These are phyloP conservation scores for Apophysomyces trapeziformis DNA, from an alignment of 371 early-diverging fungal species.

Conservation along the genomic window DNA sequence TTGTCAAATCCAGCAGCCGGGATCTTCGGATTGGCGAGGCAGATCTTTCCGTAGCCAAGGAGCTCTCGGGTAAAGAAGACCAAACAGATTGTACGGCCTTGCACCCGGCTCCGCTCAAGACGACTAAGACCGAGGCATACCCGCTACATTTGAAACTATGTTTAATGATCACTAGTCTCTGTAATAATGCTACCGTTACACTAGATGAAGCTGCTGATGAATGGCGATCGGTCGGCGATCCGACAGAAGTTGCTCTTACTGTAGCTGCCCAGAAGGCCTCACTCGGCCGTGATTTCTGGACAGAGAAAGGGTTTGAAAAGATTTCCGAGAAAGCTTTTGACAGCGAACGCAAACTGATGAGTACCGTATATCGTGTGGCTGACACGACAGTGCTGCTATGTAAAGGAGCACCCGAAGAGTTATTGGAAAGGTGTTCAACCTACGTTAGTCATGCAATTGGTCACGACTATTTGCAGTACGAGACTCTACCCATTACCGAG, in stretches of 20 bases:
- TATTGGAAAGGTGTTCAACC: slow-evolving; percentile 69
- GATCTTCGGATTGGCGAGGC: slow-evolving; percentile 50
- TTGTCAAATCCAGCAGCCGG: slow-evolving; percentile 37
- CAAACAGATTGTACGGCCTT: slow-evolving; percentile 35
- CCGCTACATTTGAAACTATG: slow-evolving; percentile 35
- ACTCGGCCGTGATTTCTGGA: slow-evolving; percentile 38
- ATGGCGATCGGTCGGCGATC: slow-evolving; percentile 78
- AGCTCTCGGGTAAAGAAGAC: not conserved
- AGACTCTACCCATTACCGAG: slow-evolving; percentile 56
- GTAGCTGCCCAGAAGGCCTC: slow-evolving; percentile 66
- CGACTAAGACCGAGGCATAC: slow-evolving; percentile 37
- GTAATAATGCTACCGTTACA: slow-evolving; percentile 72
- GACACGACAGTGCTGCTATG: slow-evolving; percentile 60
- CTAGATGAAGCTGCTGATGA: slow-evolving; percentile 63
- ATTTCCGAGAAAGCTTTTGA: slow-evolving; percentile 69
- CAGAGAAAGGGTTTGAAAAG: slow-evolving; percentile 35
- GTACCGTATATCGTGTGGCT: slow-evolving; percentile 60
- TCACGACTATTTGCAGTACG: not conserved
- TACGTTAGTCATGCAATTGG: slow-evolving; percentile 38
- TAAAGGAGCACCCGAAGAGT: slow-evolving; percentile 93
- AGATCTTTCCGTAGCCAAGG: slow-evolving; percentile 15
- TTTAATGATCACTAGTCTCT: slow-evolving; percentile 55
- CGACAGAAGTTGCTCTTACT: slow-evolving; percentile 77
- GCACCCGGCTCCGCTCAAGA: slow-evolving; percentile 36
- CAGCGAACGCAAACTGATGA: slow-evolving; percentile 92